Percentiles rank a stretch among this genome's conserved stretches.
Conservation (phyloP, 1,139 yeast genomes). For the Yamadazyma atmosphaerica region DNA sequence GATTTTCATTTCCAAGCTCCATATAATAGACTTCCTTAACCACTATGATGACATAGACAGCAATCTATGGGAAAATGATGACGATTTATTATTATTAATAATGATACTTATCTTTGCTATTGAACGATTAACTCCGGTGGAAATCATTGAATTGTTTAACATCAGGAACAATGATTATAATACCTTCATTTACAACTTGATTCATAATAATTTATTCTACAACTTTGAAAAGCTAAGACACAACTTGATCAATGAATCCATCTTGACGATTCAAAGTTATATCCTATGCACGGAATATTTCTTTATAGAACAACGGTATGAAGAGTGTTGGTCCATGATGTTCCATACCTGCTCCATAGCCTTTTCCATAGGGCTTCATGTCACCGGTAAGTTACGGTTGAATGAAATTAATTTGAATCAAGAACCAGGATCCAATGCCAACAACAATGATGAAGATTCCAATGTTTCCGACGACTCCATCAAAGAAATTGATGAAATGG, state of each 20-base stretch:
- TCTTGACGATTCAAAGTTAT: slow-evolving; percentile 48
- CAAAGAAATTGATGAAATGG: slow-evolving; percentile 26
- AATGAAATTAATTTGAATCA: slow-evolving; percentile 14
- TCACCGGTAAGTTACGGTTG: slow-evolving; percentile 31
- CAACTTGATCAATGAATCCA: slow-evolving; percentile 48
- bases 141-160: slow-evolving; percentile 25
- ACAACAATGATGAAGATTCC: slow-evolving; percentile 10
- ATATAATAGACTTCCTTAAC: slow-evolving; percentile 30
- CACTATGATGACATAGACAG: slow-evolving; percentile 29
- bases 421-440: background rate
- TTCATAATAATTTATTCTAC: slow-evolving; percentile 30
- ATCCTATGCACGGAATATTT: slow-evolving; percentile 53
- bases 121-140: slow-evolving; percentile 38
- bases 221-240: slow-evolving; percentile 46
- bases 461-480: background rate
- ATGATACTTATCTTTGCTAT: slow-evolving; percentile 45
- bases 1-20: slow-evolving; percentile 30
- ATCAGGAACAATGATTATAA: slow-evolving; percentile 27
- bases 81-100: slow-evolving; percentile 46
- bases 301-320: slow-evolving; percentile 49
- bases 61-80: slow-evolving; percentile 50
- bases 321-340: slow-evolving; percentile 51
- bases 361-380: slow-evolving; percentile 54
- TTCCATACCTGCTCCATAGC: slow-evolving; percentile 51
- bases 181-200: slow-evolving; percentile 20